Conservation (phyloP, 345 rosid genomes). For the Mangifera indica region DNA sequence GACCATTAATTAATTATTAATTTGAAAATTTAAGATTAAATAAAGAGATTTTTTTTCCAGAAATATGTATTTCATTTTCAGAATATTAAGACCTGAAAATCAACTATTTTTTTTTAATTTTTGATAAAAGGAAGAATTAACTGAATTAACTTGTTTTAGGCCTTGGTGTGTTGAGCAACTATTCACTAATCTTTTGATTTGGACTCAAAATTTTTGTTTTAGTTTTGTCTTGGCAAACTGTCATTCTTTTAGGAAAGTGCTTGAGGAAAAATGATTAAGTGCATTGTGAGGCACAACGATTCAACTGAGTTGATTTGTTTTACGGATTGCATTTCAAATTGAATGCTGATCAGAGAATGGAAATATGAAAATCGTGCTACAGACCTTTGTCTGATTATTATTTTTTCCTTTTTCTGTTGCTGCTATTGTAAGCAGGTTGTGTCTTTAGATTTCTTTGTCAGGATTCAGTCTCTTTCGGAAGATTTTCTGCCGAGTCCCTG, state of each 20-base stretch:
- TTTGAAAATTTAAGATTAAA: no score
- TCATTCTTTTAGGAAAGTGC: not conserved
- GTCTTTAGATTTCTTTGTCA: conserved; percentile 16
- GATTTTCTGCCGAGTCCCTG: conserved; percentile 24
- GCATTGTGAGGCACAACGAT: not conserved
- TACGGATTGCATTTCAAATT: no score
- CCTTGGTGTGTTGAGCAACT: not conserved
- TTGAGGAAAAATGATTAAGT: not conserved
- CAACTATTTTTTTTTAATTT: no score
- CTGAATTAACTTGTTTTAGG: no score
- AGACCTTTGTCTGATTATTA: not conserved
- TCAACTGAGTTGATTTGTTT: no score
- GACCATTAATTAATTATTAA: no score
- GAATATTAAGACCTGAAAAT: no score
- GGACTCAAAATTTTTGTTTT: not conserved
- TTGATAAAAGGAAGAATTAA: no score
- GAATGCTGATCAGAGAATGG: no score
- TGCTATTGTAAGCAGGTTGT: conserved; percentile 4
- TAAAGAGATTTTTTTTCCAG: no score
- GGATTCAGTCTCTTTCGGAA: conserved; percentile 28
- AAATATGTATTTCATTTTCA: no score
- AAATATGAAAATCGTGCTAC: no score
- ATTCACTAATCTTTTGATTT: not conserved
- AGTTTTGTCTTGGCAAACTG: not conserved
- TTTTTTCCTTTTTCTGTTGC: not conserved